phyloP scores from a whole-genome alignment of 768 basidiomycete genomes.

The Hygrocybe punicea region DNA sequence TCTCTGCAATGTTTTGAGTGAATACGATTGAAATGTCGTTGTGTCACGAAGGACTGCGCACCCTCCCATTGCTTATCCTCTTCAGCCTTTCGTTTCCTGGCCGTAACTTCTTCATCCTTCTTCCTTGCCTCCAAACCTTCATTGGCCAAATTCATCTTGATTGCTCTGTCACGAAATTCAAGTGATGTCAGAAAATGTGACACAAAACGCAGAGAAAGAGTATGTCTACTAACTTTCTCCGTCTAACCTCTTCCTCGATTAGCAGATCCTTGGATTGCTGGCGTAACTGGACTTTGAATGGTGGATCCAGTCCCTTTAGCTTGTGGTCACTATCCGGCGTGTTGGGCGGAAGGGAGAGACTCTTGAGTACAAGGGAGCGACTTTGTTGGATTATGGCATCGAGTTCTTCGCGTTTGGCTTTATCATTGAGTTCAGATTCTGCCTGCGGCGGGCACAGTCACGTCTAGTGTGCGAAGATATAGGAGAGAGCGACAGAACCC shows the following conservation, averaged over 20 bases:
- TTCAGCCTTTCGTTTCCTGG: slow-evolving; percentile 82
- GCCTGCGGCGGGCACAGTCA: slow-evolving; percentile 47
- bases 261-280: slow-evolving; percentile 77
- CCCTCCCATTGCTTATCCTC: slow-evolving; percentile 91
- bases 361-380: slow-evolving; percentile 62
- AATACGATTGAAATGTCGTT: neutral
- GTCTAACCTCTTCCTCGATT: slow-evolving; percentile 85
- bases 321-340: slow-evolving; percentile 57
- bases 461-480: neutral
- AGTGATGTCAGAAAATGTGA: slow-evolving; percentile 3
- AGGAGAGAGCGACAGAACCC: slow-evolving; percentile 5
- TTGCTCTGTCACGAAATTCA: slow-evolving; percentile 48
- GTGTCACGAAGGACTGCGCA: slow-evolving; percentile 28
- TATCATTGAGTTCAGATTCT: slow-evolving; percentile 76
- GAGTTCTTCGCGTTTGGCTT: slow-evolving; percentile 74
- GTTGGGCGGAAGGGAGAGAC: slow-evolving; percentile 56
- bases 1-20: slow-evolving; percentile 41
- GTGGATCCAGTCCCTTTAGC: slow-evolving; percentile 54
- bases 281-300: slow-evolving; percentile 64
- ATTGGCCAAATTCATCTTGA: slow-evolving; percentile 89
- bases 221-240: slow-evolving; percentile 62
- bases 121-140: slow-evolving; percentile 90
- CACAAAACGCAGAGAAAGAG: neutral
- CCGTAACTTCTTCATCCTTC: slow-evolving; percentile 79
- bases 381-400: slow-evolving; percentile 78